Percentiles rank a stretch among this genome's conserved stretches.
phyloP scores from a whole-genome alignment of 2,329 filamentous ascomycete genomes.

The Botryosphaeria dothidea region DNA sequence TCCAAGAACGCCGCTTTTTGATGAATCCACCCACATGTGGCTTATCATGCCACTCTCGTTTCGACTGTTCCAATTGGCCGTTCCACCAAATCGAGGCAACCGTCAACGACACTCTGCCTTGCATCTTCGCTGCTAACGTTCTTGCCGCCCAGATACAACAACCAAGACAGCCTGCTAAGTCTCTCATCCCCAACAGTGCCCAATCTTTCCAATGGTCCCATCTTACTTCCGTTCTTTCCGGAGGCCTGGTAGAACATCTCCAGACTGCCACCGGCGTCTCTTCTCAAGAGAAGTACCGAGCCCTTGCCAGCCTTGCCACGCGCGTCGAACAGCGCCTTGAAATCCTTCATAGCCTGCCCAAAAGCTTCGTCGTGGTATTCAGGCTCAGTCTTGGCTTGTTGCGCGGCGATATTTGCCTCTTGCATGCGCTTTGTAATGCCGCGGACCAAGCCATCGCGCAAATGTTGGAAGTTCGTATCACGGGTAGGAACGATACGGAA shows the following conservation, averaged over 20 bases:
- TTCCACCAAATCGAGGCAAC: constrained; percentile 84
- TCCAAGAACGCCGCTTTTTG: not conserved
- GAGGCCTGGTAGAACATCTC: constrained; percentile 64
- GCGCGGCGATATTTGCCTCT: constrained; percentile 51
- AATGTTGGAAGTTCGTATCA: constrained; percentile 90
- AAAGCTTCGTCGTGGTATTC: constrained; percentile 74
- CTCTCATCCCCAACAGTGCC: constrained; percentile 78
- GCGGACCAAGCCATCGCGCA: constrained; percentile 88
- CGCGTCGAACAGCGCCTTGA: constrained; percentile 80
- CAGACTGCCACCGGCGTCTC: constrained; percentile 58
- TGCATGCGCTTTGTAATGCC: constrained; percentile 75
- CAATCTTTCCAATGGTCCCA: constrained; percentile 56
- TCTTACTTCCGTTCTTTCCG: constrained; percentile 41
- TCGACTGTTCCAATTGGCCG: constrained; percentile 85
- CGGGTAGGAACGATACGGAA: constrained; percentile 86
- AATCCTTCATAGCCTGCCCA: constrained; percentile 70
- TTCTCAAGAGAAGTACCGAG: constrained; percentile 71
- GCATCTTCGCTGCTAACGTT: constrained; percentile 84
- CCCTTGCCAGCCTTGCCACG: constrained; percentile 76
- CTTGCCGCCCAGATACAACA: constrained; percentile 84
- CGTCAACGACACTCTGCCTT: constrained; percentile 79
- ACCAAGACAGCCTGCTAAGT: constrained; percentile 78
- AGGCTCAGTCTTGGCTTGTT: constrained; percentile 34
- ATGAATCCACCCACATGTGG: not conserved
- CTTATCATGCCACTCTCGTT: constrained; percentile 63